A percentile compares a stretch with the other conserved stretches of the same genome.
Conservation (phyloP, 75 land plant genomes). For the Chamaecyparis obtusa region DNA sequence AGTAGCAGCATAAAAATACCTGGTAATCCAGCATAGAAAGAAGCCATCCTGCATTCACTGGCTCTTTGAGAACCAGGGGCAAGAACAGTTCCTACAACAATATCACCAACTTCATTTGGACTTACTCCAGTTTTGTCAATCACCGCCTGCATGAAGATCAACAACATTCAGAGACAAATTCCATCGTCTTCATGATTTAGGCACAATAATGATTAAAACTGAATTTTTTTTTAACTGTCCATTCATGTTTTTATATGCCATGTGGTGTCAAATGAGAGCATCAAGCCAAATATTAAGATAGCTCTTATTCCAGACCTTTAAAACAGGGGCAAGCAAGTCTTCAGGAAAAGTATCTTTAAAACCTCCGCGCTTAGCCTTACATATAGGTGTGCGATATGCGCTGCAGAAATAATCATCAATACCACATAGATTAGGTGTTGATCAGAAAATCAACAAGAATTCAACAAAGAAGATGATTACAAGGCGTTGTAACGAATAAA, state of each 20-base stretch:
- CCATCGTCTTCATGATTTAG: not conserved
- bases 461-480: not conserved
- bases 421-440: not conserved
- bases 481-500: not conserved
- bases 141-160: constrained; percentile 52
- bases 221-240: not conserved
- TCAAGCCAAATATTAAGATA: not conserved
- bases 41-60: constrained; percentile 92
- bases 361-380: constrained; percentile 92
- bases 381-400: constrained; percentile 79
- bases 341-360: constrained; percentile 94
- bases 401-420: constrained; percentile 22
- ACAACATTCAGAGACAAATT: not conserved
- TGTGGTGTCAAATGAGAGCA: not conserved
- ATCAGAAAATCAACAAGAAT: constrained; percentile 10
- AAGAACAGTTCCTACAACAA: constrained; percentile 91
- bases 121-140: constrained; percentile 72
- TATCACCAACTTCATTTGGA: constrained; percentile 92
- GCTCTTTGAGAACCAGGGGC: constrained; percentile 97
- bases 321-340: constrained; percentile 82
- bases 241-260: not conserved
- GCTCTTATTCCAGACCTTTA: constrained; percentile 51
- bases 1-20: constrained; percentile 31
- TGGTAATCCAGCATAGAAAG: constrained; percentile 98
- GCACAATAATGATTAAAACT: not conserved